phyloP scores from a whole-genome alignment of 2,329 filamentous ascomycete species.

The Trichoderma koningiopsis region DNA sequence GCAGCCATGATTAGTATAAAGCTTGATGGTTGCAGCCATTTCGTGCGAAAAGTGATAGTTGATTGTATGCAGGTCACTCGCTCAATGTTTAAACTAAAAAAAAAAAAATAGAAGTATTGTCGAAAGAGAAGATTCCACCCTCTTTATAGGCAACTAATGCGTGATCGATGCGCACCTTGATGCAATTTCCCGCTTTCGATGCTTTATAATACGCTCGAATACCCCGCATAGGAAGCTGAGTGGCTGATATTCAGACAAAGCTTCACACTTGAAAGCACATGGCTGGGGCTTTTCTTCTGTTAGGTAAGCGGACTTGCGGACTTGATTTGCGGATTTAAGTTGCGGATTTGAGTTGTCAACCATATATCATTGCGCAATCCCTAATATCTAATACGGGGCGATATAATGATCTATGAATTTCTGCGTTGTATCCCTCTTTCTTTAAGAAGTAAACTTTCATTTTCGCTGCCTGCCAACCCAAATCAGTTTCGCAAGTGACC shows the following conservation, averaged over 20 bases:
- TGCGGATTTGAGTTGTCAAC: no score
- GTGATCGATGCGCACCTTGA: constrained; percentile 5
- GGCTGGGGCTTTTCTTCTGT: neutral
- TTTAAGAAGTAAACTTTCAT: neutral
- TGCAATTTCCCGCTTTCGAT: constrained; percentile 5
- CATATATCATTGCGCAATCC: neutral
- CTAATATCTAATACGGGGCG: neutral
- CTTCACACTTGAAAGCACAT: neutral
- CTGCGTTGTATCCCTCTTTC: neutral
- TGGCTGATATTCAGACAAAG: neutral
- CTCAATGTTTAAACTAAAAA: neutral
- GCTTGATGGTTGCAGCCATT: constrained; percentile 49
- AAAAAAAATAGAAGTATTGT: neutral
- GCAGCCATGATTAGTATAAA: constrained; percentile 72
- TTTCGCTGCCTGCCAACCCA: neutral
- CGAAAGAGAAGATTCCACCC: neutral
- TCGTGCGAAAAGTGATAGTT: neutral
- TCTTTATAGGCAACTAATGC: constrained; percentile 1
- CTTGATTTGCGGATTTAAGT: no score
- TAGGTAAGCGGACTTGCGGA: neutral
- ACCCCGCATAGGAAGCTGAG: constrained; percentile 1
- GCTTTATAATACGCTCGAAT: constrained; percentile 13
- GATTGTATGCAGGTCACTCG: neutral
- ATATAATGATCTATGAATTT: neutral
- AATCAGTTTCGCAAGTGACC: neutral